Conservation (phyloP, 2,329 filamentous ascomycete species). For the Ophiostoma himal-ulmi region DNA sequence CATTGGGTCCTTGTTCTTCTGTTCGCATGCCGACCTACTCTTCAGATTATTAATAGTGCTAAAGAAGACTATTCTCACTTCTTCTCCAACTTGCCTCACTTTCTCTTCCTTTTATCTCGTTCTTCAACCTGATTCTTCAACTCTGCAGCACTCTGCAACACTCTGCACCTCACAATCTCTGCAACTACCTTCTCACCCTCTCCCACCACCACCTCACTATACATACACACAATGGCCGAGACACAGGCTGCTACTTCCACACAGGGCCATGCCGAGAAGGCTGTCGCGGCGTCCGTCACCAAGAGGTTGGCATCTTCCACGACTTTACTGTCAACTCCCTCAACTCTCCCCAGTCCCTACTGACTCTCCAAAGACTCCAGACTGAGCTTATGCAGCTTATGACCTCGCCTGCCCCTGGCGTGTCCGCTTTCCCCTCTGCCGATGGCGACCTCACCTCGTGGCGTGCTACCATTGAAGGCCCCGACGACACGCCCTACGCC, state of each 20-base stretch:
- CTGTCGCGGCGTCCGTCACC: conserved; percentile 44
- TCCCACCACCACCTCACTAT: neutral
- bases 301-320: conserved; percentile 55
- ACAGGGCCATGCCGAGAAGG: conserved; percentile 36
- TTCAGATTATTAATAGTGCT: neutral
- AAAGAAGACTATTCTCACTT: neutral
- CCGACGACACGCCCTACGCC: conserved; percentile 85
- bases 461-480: conserved; percentile 90
- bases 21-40: neutral
- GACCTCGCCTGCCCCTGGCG: conserved; percentile 86
- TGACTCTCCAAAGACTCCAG: conserved; percentile 61
- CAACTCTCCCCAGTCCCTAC: neutral
- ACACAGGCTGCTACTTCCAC: conserved; percentile 66
- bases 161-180: neutral
- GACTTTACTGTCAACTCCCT: too few species aligned
- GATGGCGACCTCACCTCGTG: conserved; percentile 87
- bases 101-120: neutral
- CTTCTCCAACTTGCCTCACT: neutral
- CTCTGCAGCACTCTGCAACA: conserved; percentile 9
- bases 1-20: neutral
- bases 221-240: conserved; percentile 44
- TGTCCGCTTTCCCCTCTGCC: conserved; percentile 88
- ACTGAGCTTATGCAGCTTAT: conserved; percentile 98
- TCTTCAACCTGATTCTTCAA: neutral
- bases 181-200: neutral